These are phyloP conservation scores for Fusarium paranaense DNA, from an alignment of 2,329 filamentous ascomycete species.

Conservation along the genomic window DNA sequence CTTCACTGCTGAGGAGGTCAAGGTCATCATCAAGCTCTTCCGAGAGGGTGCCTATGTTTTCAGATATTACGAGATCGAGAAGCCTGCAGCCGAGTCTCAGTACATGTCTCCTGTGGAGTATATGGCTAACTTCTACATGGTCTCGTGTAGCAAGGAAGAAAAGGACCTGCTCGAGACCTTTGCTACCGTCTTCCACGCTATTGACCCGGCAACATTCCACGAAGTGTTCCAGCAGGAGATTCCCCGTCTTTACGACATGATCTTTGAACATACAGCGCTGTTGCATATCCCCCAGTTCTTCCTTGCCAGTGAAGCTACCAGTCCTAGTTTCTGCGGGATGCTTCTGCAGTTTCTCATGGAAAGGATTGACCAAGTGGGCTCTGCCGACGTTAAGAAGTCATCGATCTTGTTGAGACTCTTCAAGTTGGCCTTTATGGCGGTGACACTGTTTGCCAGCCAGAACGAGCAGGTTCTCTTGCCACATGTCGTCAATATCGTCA, in stretches of 20 bases:
- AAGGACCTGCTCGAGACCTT: conserved; percentile 98
- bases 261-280: conserved; percentile 94
- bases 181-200: conserved; percentile 97
- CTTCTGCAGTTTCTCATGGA: conserved; percentile 97
- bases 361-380: conserved; percentile 93
- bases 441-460: conserved; percentile 92
- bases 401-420: conserved; percentile 94
- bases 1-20: conserved; percentile 96
- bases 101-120: conserved; percentile 89
- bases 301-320: conserved; percentile 97
- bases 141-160: conserved; percentile 93
- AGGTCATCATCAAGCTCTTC: conserved; percentile 96
- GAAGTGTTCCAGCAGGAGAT: conserved; percentile 99
- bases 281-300: conserved; percentile 98
- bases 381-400: conserved; percentile 89
- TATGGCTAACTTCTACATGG: conserved; percentile 94
- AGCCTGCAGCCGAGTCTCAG: conserved; percentile 76
- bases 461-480: conserved; percentile 97
- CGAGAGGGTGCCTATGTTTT: conserved; percentile 97
- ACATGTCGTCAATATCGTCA: conserved; percentile 97
- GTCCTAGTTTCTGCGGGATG: conserved; percentile 98
- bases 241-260: conserved; percentile 95
- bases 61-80: conserved; percentile 94
- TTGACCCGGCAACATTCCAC: conserved; percentile 97
- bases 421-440: conserved; percentile 99